Percentiles rank a stretch among this genome's conserved stretches.
These are phyloP conservation scores for Solanum pimpinellifolium DNA, from an alignment of 257 asterid genomes.

Conservation along the genomic window DNA sequence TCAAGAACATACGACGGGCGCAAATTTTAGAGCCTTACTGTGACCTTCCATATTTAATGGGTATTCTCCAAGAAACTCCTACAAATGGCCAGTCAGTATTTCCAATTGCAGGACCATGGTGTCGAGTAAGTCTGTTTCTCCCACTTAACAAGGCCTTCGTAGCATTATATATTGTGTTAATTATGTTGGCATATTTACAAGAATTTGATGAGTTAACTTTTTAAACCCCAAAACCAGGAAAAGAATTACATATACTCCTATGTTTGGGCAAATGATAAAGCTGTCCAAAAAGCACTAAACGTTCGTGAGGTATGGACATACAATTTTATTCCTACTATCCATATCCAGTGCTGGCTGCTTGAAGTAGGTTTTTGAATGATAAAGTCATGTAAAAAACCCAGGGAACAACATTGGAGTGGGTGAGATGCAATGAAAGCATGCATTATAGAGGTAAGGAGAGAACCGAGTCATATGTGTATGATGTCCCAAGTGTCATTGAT, in stretches of 20 bases:
- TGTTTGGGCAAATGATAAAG: slow-evolving; percentile 31
- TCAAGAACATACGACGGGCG: background rate
- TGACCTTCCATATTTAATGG: background rate
- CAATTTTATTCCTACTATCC: background rate
- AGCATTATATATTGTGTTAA: background rate
- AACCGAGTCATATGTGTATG: background rate
- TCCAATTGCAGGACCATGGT: background rate
- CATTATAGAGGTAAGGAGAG: background rate
- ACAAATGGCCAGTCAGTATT: background rate
- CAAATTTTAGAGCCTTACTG: slow-evolving; percentile 1
- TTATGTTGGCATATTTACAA: background rate
- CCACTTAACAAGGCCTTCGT: background rate
- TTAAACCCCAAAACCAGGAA: slow-evolving; percentile 8
- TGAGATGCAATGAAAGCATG: slow-evolving; percentile 4
- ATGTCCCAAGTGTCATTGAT: slow-evolving; percentile 1
- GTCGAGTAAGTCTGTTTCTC: background rate
- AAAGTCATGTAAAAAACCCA: background rate
- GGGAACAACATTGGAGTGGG: slow-evolving; percentile 4
- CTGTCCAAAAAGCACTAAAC: slow-evolving; percentile 31
- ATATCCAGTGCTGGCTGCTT: background rate
- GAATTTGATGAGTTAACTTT: background rate
- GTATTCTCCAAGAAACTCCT: background rate
- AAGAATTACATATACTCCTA: slow-evolving; percentile 7
- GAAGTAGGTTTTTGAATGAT: background rate
- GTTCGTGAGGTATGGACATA: slow-evolving; percentile 24